Conservation (phyloP, 192 early-diverging fungal genomes). For the Geranomyces variabilis region DNA sequence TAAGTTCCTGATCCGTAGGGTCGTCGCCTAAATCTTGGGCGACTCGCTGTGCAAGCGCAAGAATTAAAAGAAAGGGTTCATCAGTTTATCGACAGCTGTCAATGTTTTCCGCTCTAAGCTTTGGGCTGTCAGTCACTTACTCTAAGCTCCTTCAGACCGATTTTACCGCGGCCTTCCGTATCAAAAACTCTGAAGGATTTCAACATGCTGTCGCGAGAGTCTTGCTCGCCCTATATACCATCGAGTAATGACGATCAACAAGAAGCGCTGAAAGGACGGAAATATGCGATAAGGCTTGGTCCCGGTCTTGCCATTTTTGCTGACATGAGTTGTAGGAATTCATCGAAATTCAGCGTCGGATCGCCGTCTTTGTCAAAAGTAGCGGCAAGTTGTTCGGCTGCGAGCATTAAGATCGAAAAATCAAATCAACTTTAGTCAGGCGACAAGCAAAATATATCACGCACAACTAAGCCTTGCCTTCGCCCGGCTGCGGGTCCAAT, state of each 20-base stretch:
- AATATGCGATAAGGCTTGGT: background rate
- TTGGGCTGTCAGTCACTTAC: background rate
- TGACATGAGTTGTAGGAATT: conserved; percentile 56
- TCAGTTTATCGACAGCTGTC: background rate
- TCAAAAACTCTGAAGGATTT: conserved; percentile 72
- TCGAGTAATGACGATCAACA: background rate
- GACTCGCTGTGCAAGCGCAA: conserved; percentile 40
- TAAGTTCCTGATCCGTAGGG: conserved; percentile 67
- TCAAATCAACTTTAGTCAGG: background rate
- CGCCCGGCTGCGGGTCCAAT: conserved; percentile 65
- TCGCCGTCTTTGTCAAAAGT: conserved; percentile 41
- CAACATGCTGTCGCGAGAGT: conserved; percentile 63
- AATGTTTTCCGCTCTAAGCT: background rate
- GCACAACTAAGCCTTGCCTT: conserved; percentile 27
- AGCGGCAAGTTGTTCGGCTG: conserved; percentile 51
- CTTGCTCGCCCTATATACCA: conserved; percentile 47
- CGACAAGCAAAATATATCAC: too few species aligned
- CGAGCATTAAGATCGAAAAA: background rate
- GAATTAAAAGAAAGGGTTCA: background rate
- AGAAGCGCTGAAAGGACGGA: too few species aligned
- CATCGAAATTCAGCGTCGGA: conserved; percentile 54
- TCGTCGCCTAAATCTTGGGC: conserved; percentile 66
- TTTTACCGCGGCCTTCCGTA: conserved; percentile 57
- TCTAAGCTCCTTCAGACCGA: conserved; percentile 54
- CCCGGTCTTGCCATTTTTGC: conserved; percentile 30